Evolutionary conservation across 2,329 filamentous ascomycete species (phyloP).

Genomic region (Ophidiomyces ophidiicola): DNA sequence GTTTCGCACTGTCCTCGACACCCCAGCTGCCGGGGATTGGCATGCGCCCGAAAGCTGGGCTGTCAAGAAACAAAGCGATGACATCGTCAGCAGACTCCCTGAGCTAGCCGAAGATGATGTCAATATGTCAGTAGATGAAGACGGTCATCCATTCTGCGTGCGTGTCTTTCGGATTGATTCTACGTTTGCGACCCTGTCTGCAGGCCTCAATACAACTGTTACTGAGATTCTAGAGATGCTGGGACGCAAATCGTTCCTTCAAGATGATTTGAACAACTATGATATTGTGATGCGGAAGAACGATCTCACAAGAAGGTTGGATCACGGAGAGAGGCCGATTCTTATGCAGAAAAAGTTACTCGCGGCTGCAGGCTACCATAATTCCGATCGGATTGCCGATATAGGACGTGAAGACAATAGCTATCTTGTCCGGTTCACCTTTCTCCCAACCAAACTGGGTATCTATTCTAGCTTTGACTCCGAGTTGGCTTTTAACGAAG

Average conservation of each 20-base stretch:
- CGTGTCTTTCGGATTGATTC: constrained; percentile 88
- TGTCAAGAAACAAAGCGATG: constrained; percentile 52
- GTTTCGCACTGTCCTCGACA: constrained; percentile 21
- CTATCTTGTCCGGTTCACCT: constrained; percentile 91
- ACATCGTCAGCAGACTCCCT: constrained; percentile 25
- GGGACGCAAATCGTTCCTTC: constrained; percentile 85
- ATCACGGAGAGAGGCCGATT: constrained; percentile 66
- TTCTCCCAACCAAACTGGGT: constrained; percentile 77
- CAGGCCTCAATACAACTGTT: constrained; percentile 71
- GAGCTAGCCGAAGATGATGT: constrained; percentile 55
- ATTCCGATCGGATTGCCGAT: constrained; percentile 78
- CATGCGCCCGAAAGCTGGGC: constrained; percentile 95
- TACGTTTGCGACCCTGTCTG: constrained; percentile 85
- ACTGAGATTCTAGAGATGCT: constrained; percentile 79
- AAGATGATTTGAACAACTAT: constrained; percentile 84
- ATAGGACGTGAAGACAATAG: constrained; percentile 94
- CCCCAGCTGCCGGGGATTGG: constrained; percentile 50
- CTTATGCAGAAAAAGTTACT: constrained; percentile 84
- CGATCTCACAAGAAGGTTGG: constrained; percentile 70
- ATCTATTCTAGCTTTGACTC: constrained; percentile 59
- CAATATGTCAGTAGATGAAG: constrained; percentile 59
- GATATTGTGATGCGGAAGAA: constrained; percentile 93
- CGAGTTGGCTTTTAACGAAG: constrained; percentile 68
- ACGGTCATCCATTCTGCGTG: constrained; percentile 71
- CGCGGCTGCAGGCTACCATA: constrained; percentile 82